Conservation (phyloP, 2,329 filamentous ascomycete genomes). For the Hymenoscyphus fructigenus region DNA sequence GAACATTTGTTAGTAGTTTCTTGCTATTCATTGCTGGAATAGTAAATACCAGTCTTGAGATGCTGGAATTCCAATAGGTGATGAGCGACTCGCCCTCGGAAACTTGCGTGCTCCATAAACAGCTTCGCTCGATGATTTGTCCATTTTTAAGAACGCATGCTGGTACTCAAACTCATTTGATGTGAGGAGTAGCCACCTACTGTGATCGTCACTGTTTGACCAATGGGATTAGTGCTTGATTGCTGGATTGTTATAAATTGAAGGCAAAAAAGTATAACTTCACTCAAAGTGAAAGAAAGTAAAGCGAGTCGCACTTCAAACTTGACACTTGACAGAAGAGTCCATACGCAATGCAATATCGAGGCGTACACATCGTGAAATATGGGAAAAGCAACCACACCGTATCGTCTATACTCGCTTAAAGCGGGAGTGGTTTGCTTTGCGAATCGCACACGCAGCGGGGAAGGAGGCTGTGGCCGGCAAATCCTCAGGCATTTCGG, state of each 20-base stretch:
- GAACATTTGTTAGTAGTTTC: not conserved
- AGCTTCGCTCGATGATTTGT: no score
- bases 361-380: not conserved
- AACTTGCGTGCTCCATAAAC: no score
- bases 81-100: no score
- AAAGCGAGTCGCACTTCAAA: not conserved
- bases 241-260: no score
- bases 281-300: not conserved
- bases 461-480: no score
- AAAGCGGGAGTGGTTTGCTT: not conserved
- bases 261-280: not conserved
- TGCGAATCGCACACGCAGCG: not conserved
- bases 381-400: not conserved
- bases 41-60: slow-evolving; percentile 23
- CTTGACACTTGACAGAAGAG: not conserved
- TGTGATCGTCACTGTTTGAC: no score
- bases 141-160: no score
- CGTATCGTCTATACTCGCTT: not conserved
- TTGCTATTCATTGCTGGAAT: not conserved
- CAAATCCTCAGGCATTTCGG: not conserved
- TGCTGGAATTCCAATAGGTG: slow-evolving; percentile 20
- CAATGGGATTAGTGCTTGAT: no score
- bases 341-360: not conserved
- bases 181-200: no score
- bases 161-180: no score